Percentiles rank a stretch among this genome's conserved stretches.
Conservation (phyloP, 2,329 filamentous ascomycete species). For the Aspergillus neoniger region DNA sequence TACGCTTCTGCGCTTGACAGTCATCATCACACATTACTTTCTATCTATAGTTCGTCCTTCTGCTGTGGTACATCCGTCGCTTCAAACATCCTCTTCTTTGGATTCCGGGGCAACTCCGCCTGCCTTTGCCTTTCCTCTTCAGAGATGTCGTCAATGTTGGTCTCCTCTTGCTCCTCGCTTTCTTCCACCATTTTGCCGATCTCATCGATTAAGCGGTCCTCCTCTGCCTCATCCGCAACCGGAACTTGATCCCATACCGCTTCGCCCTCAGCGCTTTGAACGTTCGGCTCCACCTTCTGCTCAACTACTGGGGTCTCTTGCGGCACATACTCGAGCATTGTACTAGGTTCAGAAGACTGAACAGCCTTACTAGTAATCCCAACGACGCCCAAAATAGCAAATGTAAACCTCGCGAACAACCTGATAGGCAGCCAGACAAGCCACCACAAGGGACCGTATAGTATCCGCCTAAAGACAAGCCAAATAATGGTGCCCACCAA, state of each 20-base stretch:
- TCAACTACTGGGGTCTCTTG: conserved; percentile 19
- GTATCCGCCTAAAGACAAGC: conserved; percentile 78
- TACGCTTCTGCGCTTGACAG: not conserved
- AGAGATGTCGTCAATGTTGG: conserved; percentile 37
- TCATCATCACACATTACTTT: conserved; percentile 4
- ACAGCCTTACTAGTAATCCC: conserved; percentile 38
- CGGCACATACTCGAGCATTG: conserved; percentile 22
- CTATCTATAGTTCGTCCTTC: conserved; percentile 42
- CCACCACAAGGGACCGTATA: conserved; percentile 92
- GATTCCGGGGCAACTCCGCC: conserved; percentile 45
- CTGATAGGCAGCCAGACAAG: conserved; percentile 80
- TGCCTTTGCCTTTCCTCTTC: conserved; percentile 39
- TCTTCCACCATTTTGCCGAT: conserved; percentile 44
- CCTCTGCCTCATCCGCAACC: conserved; percentile 23
- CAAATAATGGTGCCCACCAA: conserved; percentile 75
- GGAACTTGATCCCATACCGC: conserved; percentile 26
- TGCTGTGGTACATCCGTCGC: conserved; percentile 36
- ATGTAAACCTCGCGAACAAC: conserved; percentile 61
- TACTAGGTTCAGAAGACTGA: conserved; percentile 28
- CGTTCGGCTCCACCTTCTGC: conserved; percentile 25
- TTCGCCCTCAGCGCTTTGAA: conserved; percentile 18
- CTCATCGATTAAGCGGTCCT: conserved; percentile 43
- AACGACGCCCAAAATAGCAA: conserved; percentile 58
- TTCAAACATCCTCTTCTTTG: conserved; percentile 54
- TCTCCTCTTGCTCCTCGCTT: conserved; percentile 26